Evolutionary conservation across 305 asterid species (phyloP).

Genomic region (Fraxinus xanthoxyloides): DNA sequence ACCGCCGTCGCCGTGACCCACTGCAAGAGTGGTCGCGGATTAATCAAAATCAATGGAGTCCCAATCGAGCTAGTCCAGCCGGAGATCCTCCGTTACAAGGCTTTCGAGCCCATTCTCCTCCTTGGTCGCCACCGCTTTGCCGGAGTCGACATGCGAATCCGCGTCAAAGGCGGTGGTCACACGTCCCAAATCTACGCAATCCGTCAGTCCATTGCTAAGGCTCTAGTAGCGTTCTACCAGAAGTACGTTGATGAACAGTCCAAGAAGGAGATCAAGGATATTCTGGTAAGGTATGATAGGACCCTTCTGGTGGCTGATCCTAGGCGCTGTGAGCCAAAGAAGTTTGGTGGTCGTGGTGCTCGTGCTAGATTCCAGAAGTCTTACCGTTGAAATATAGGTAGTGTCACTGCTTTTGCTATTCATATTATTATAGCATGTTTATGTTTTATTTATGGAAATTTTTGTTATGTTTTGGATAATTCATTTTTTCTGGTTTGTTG

Average conservation of each 20-base stretch:
- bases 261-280: slow-evolving; percentile 72
- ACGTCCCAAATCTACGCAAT: slow-evolving; percentile 86
- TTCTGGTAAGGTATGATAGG: slow-evolving; percentile 62
- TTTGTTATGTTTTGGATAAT: too few relatives aligned
- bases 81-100: slow-evolving; percentile 81
- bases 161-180: slow-evolving; percentile 83
- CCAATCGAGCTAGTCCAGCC: slow-evolving; percentile 84
- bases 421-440: background rate
- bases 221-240: slow-evolving; percentile 69
- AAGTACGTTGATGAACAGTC: slow-evolving; percentile 70
- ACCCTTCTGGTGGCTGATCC: slow-evolving; percentile 84
- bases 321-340: slow-evolving; percentile 80
- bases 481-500: too few relatives aligned
- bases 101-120: slow-evolving; percentile 71
- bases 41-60: slow-evolving; percentile 72
- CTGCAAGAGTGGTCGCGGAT: slow-evolving; percentile 81
- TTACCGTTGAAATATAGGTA: slow-evolving; percentile 34
- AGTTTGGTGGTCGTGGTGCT: slow-evolving; percentile 91
- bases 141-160: slow-evolving; percentile 82
- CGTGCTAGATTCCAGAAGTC: slow-evolving; percentile 77
- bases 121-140: slow-evolving; percentile 75
- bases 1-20: slow-evolving; percentile 79
- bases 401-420: background rate
- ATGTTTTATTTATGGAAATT: too few relatives aligned
- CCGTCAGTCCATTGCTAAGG: slow-evolving; percentile 77